phyloP scores from a whole-genome alignment of 345 rosid genomes.

The Eucalyptus grandis region DNA sequence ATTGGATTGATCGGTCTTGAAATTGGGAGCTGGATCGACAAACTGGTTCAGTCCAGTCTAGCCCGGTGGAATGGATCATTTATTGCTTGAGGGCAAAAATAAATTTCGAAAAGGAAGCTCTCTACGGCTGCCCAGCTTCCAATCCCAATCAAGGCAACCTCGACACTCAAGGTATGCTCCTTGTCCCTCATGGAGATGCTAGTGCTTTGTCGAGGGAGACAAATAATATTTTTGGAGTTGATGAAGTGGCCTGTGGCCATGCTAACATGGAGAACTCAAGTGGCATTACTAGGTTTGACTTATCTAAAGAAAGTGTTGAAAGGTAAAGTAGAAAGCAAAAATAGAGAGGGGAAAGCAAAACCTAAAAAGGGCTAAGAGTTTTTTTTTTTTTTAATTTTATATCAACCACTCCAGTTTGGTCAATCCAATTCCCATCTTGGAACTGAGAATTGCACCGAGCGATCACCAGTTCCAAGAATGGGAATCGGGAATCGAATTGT shows the following conservation, averaged over 20 bases:
- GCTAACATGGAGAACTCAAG: conserved; percentile 1
- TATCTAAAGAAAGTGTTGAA: conserved; percentile 17
- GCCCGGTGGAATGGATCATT: too few relatives aligned
- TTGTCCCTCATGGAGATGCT: background rate
- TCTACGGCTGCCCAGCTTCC: background rate
- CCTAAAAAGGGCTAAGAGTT: too few relatives aligned
- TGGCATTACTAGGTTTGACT: conserved; percentile 7
- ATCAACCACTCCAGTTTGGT: fast-evolving
- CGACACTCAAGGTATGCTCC: background rate
- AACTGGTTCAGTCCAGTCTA: fast-evolving
- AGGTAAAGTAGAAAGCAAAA: background rate
- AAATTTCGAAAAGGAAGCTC: too few relatives aligned
- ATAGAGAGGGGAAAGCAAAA: too few relatives aligned
- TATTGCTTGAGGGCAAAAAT: too few relatives aligned
- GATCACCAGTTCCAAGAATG: too few relatives aligned
- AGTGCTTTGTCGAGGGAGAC: background rate
- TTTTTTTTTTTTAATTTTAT: too few relatives aligned
- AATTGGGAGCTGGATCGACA: too few relatives aligned
- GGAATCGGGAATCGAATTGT: too few relatives aligned
- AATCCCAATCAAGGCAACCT: conserved; percentile 2
- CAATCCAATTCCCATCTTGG: too few relatives aligned
- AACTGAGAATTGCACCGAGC: fast-evolving
- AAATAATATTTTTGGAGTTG: background rate
- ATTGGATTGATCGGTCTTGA: too few relatives aligned
- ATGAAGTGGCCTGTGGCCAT: background rate